phyloP scores from a whole-genome alignment of 768 basidiomycete species.

The Russula emetica region DNA sequence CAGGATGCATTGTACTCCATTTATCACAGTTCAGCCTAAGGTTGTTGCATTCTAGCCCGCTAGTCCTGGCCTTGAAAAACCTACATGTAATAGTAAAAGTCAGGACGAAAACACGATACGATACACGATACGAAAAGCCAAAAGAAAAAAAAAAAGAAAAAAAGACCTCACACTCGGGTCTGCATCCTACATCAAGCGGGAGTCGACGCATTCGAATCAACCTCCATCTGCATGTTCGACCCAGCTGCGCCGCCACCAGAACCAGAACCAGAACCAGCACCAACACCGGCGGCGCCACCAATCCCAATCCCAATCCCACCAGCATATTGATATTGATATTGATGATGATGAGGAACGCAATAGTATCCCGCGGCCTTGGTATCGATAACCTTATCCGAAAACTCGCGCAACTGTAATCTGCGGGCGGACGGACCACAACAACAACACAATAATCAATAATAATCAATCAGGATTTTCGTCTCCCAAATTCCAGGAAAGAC shows the following conservation, averaged over 20 bases:
- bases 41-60: conserved; percentile 32
- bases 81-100: too few relatives aligned
- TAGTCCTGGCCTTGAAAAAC: conserved; percentile 17
- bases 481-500: too few relatives aligned
- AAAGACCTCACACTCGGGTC: background rate
- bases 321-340: conserved; percentile 6
- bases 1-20: background rate
- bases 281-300: too few relatives aligned
- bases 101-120: background rate
- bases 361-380: conserved; percentile 31
- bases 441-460: too few relatives aligned
- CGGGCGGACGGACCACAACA: too few relatives aligned
- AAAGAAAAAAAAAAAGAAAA: background rate
- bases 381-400: conserved; percentile 43
- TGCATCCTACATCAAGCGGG: conserved; percentile 35
- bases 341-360: background rate
- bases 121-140: background rate
- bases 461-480: background rate
- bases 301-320: background rate
- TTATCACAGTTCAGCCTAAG: background rate
- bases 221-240: conserved; percentile 49
- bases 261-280: too few relatives aligned
- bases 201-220: conserved; percentile 74
- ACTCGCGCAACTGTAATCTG: conserved; percentile 54
- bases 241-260: conserved; percentile 6